A percentile compares a stretch with the other conserved stretches of the same genome.
Conservation (phyloP, 148 eudicot genomes). For the Arbutus unedo region DNA sequence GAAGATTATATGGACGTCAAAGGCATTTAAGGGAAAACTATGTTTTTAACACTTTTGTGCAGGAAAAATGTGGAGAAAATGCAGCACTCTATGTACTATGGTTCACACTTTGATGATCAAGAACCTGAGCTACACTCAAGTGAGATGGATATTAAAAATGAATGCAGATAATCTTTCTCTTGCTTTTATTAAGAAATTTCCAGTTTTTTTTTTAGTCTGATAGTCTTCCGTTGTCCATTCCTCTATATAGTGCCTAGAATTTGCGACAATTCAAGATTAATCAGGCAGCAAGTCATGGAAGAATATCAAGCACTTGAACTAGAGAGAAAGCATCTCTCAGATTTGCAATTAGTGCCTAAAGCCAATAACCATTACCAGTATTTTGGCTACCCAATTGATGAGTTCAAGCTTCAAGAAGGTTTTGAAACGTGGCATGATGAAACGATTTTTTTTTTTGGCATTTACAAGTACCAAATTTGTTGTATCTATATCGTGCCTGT, state of each 20-base stretch:
- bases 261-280: conserved; percentile 18
- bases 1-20: background rate
- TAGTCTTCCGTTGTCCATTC: background rate
- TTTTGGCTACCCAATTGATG: conserved; percentile 28
- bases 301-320: conserved; percentile 32
- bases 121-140: conserved; percentile 35
- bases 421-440: background rate
- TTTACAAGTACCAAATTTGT: background rate
- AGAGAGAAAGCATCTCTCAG: conserved; percentile 25
- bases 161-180: background rate
- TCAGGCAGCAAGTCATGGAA: conserved; percentile 36
- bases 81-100: conserved; percentile 29
- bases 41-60: conserved; percentile 12
- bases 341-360: conserved; percentile 22
- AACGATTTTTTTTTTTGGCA: background rate
- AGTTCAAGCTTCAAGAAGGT: conserved; percentile 34
- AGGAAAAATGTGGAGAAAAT: conserved; percentile 33
- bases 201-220: background rate
- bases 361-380: conserved; percentile 11
- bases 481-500: background rate
- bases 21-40: background rate
- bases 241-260: conserved; percentile 25
- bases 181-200: background rate
- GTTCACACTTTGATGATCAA: conserved; percentile 19
- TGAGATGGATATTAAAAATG: conserved; percentile 21